These are phyloP conservation scores for Cercospora brassicicola DNA, from an alignment of 2,329 filamentous ascomycete genomes.

Conservation along the genomic window DNA sequence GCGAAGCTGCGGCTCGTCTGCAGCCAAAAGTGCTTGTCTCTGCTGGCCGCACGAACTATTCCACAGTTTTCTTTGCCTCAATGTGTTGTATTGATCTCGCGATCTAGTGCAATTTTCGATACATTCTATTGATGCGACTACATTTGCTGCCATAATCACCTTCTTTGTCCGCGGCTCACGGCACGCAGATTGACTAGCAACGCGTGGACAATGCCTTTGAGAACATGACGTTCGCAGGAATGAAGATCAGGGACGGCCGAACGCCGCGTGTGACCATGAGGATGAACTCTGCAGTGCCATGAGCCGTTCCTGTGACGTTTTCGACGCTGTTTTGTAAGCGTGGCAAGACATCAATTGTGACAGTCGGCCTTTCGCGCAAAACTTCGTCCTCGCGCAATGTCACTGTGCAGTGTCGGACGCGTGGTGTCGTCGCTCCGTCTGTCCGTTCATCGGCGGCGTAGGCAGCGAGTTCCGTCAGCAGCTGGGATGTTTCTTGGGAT, in stretches of 20 bases:
- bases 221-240: slow-evolving; percentile 10
- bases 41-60: not conserved
- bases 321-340: not conserved
- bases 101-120: not conserved
- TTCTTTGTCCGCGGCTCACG: not conserved
- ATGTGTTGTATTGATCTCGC: not conserved
- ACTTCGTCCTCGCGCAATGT: not conserved
- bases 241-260: slow-evolving; percentile 1
- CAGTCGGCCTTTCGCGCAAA: slow-evolving; percentile 1
- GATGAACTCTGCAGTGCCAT: slow-evolving; percentile 2
- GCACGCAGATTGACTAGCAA: not conserved
- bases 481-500: slow-evolving; percentile 13
- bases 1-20: not conserved
- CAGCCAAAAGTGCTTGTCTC: slow-evolving; percentile 6
- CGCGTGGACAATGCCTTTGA: not conserved
- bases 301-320: not conserved
- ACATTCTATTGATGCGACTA: not conserved
- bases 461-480: slow-evolving; percentile 16
- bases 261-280: not conserved
- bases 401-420: not conserved
- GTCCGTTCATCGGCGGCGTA: not conserved
- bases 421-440: slow-evolving; percentile 2
- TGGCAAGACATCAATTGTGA: not conserved
- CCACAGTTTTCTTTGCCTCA: not conserved
- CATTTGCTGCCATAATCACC: not conserved